These are phyloP conservation scores for Escovopsis sp. DNA, from an alignment of 2,329 filamentous ascomycete genomes.

Conservation along the genomic window DNA sequence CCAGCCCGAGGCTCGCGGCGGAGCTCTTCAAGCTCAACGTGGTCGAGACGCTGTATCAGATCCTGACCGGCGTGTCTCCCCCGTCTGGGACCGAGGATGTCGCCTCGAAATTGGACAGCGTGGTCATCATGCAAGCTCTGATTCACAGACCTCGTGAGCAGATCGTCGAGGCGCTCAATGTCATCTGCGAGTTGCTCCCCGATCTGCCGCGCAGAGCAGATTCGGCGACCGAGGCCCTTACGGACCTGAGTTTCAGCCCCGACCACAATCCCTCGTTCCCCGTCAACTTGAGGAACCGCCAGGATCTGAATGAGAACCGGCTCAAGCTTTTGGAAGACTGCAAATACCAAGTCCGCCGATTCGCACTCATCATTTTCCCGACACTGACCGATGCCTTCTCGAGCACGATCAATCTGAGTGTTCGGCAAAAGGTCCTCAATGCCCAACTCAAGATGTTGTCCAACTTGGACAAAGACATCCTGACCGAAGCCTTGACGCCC, in stretches of 20 bases:
- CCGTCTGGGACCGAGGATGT: conserved; percentile 65
- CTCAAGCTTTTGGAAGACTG: conserved; percentile 71
- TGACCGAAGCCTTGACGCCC: conserved; percentile 70
- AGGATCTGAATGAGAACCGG: conserved; percentile 60
- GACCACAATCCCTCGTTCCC: conserved; percentile 28
- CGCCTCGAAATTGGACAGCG: conserved; percentile 80
- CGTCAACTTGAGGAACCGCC: conserved; percentile 13
- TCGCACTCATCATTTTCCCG: conserved; percentile 83
- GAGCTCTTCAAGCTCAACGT: conserved; percentile 94
- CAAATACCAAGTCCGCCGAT: conserved; percentile 75
- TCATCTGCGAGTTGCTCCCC: conserved; percentile 88
- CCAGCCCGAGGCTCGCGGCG: conserved; percentile 73
- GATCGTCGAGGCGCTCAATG: conserved; percentile 91
- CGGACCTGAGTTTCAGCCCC: conserved; percentile 24
- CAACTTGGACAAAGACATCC: conserved; percentile 72
- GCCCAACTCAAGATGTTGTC: conserved; percentile 98
- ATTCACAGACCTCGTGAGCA: conserved; percentile 93
- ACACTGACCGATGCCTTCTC: conserved; percentile 95
- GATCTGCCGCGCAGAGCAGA: conserved; percentile 46
- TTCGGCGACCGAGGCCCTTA: conserved; percentile 26
- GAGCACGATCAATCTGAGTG: conserved; percentile 88
- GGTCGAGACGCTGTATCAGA: conserved; percentile 94
- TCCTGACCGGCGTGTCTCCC: conserved; percentile 87
- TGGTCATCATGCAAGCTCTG: conserved; percentile 95
- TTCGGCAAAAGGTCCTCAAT: conserved; percentile 85